Evolutionary conservation across 2,329 filamentous ascomycete species (phyloP), one percentile per base, ranked within the genome.

Genomic region (Cercospora sp.): DNA sequence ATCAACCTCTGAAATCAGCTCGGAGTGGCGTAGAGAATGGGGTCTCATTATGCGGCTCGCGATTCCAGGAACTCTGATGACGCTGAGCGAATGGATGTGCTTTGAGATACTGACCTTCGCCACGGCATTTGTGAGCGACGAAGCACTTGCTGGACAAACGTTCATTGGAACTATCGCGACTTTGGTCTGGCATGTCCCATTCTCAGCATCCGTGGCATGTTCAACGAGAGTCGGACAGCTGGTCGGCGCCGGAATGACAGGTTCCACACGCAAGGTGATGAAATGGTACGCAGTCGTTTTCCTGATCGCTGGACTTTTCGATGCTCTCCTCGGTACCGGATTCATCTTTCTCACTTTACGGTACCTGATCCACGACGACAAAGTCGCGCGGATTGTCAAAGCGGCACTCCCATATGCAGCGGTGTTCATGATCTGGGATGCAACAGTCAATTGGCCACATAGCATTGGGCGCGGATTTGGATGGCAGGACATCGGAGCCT

Each of bases 181-280:
- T 13, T 72, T 78, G n/a, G 78, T 80, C 55, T 81, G 77, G 67
- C 80, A 81, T 67, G 76, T 81, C 5, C 79, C 80, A 0, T 81
- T 81, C 66, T 78, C 78, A 7, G 78, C 80, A 18, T 77, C 78
- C 12, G 76, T 80, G 16, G 79, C 78, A 16, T 79, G 79, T 10
- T 78, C 74, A 61, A 81, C 80, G 3, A 75, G 80, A 1, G 66
- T 81, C 8, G 80, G 79, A 20, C 79, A 80, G 64, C 73, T 81
- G 5, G 77, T 81, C 51, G 80, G 80, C 31, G 78, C 78, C 1
- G 78, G 78, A 10, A 75, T 76, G 18, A 73, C 79, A 3, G 65
- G 67, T 10, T 76, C 78, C 3, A 77, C 79, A 1, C 74, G 75
- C 1, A 76, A 75, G 12, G 77, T 79, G 9, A 78, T 79, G 30